Base-by-base conservation (phyloP, 202 grass and related monocot genomes). In the Carex arenaria region DNA sequence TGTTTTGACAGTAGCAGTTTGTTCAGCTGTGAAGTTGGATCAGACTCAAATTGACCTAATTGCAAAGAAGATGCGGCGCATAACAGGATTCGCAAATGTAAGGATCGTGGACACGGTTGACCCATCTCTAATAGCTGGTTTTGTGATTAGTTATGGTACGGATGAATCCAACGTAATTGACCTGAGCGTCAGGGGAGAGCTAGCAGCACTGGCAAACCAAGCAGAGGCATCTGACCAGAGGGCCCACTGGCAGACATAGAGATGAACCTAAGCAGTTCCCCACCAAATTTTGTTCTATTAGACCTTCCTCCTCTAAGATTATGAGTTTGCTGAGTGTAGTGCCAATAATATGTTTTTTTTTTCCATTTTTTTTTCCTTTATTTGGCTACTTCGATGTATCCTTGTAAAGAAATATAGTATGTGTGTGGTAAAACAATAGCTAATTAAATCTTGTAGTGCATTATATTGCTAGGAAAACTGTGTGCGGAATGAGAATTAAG, bases 1-100 rank as follows among this genome's bases (percentile, higher is more conserved):
- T 28, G 87, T 59, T 40, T 83, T 99, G 47, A 80, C 89, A 0
- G 90, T 99, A 4, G 81, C 91, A n/a, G 91, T 99, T 57, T 85
- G 93, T 36, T 99, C 97, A 79, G 97, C 91, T n/a, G 87, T 96
- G 55, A 82, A 84, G 82, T 83, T 99, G 10, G 90, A 95, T 68
- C 83, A 84, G 76, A 83, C 54, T 38, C 93, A 96, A 85, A 92
- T 92, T 4, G 87, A 91, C 70, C 86, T 96, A 73, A 99, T 99
- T 73, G 86, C 91, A 22, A 90, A 86, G 84, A 99, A 99, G 85
- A 99, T 99, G 97, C 89, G 86, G 19, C 87, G 86, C 17, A 85
- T 99, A 80, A 99, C 96, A 0, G 96, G 96, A 3, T 99, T 96
- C 87, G 71, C 69, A 53, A 88, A 88, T 80, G 75, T 99, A 22